These are phyloP conservation scores for Colletotrichum sp. DNA, from an alignment of 2,329 filamentous ascomycete genomes.

Conservation along the genomic window DNA sequence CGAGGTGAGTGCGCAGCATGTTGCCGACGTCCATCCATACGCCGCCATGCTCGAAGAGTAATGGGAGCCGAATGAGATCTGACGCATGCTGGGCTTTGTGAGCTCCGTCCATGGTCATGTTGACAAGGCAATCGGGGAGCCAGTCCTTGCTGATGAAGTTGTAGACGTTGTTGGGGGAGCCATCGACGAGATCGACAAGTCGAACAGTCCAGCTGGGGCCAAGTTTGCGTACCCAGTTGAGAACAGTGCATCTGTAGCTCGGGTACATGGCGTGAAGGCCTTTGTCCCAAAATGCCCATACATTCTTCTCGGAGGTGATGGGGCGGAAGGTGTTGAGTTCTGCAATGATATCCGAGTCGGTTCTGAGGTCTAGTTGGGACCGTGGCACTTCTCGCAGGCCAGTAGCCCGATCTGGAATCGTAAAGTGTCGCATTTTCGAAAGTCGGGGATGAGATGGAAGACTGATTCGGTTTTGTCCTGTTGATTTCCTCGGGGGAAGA, in stretches of 20 bases:
- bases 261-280: constrained; percentile 40
- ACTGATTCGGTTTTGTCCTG: neutral
- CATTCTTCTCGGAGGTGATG: constrained; percentile 45
- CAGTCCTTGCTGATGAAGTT: constrained; percentile 34
- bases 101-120: constrained; percentile 42
- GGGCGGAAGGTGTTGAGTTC: constrained; percentile 32
- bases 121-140: constrained; percentile 40
- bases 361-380: constrained; percentile 30
- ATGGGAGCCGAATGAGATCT: constrained; percentile 45
- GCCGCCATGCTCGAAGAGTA: constrained; percentile 37
- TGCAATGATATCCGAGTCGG: constrained; percentile 34
- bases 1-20: constrained; percentile 35
- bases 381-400: constrained; percentile 23
- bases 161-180: constrained; percentile 37
- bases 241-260: constrained; percentile 40
- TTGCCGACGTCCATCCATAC: constrained; percentile 44
- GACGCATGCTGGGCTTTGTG: constrained; percentile 47
- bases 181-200: constrained; percentile 38
- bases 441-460: neutral
- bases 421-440: constrained; percentile 12
- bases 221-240: constrained; percentile 47
- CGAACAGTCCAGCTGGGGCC: constrained; percentile 44
- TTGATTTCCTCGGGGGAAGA: neutral
- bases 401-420: constrained; percentile 25
- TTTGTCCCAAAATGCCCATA: constrained; percentile 51